A percentile compares a stretch with the other conserved stretches of the same genome.
Evolutionary conservation across 2,329 filamentous ascomycete genomes (phyloP).

Genomic region (Thielaviopsis punctulata): DNA sequence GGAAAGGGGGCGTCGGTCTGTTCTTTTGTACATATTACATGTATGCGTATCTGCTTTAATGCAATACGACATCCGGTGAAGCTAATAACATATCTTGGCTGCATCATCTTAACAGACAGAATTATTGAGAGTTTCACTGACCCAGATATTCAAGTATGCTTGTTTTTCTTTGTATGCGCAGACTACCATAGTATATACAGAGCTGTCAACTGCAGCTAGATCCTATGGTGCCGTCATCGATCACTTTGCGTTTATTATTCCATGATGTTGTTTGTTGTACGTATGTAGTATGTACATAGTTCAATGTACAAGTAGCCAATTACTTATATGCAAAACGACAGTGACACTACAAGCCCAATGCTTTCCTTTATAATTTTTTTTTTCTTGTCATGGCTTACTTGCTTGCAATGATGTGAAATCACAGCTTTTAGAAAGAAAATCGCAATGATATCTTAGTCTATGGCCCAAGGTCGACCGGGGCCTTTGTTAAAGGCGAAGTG

Average conservation of each 20-base stretch:
- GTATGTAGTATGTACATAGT: background rate
- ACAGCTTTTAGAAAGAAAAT: background rate
- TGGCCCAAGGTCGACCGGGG: too few species aligned
- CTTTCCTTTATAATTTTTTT: background rate
- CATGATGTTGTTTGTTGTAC: background rate
- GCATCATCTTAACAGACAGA: background rate
- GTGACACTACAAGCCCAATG: background rate
- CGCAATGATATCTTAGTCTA: background rate
- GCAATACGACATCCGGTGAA: background rate
- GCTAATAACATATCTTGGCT: background rate
- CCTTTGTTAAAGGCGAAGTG: too few species aligned
- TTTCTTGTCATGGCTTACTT: background rate
- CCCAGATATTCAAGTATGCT: background rate
- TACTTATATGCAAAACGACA: background rate
- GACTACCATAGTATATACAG: background rate
- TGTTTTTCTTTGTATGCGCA: background rate
- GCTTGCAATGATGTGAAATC: background rate
- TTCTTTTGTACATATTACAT: too few species aligned
- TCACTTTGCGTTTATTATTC: background rate
- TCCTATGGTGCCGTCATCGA: background rate
- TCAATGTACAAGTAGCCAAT: too few species aligned
- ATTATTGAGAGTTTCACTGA: background rate
- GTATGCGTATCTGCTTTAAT: too few species aligned
- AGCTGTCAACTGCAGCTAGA: background rate
- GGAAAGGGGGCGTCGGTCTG: too few species aligned